A percentile compares a stretch with the other conserved stretches of the same genome.
Conservation (phyloP, 306 rosid genomes). For the Medicago arabica region DNA sequence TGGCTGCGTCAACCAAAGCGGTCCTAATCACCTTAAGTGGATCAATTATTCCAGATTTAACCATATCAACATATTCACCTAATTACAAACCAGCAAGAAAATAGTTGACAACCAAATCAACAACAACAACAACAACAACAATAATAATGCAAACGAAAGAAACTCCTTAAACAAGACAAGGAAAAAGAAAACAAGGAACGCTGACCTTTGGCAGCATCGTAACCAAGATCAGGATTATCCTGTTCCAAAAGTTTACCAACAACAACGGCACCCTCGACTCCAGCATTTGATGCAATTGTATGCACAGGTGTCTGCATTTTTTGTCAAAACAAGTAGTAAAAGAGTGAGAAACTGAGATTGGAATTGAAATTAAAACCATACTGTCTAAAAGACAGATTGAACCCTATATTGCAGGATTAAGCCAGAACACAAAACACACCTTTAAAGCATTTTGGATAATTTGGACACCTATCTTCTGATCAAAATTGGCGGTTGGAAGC, state of each 20-base stretch:
- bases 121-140: neutral
- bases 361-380: neutral
- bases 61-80: slow-evolving; percentile 98
- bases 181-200: slow-evolving; percentile 12
- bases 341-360: neutral
- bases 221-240: slow-evolving; percentile 80
- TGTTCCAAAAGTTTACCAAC: slow-evolving; percentile 96
- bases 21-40: slow-evolving; percentile 96
- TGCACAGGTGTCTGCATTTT: slow-evolving; percentile 79
- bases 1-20: slow-evolving; percentile 94
- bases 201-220: slow-evolving; percentile 97
- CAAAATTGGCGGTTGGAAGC: slow-evolving; percentile 86
- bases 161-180: neutral
- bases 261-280: slow-evolving; percentile 98
- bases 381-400: neutral
- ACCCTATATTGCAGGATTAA: neutral
- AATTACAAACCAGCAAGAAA: slow-evolving; percentile 27
- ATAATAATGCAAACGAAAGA: neutral
- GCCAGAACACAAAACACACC: slow-evolving; percentile 43
- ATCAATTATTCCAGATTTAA: slow-evolving; percentile 88
- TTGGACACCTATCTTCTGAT: slow-evolving; percentile 94
- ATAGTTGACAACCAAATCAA: slow-evolving; percentile 8
- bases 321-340: neutral
- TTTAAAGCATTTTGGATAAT: slow-evolving; percentile 92
- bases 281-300: slow-evolving; percentile 91